phyloP scores from a whole-genome alignment of 495 filamentous ascomycete species.

The Aspergillus carlsbadensis region DNA sequence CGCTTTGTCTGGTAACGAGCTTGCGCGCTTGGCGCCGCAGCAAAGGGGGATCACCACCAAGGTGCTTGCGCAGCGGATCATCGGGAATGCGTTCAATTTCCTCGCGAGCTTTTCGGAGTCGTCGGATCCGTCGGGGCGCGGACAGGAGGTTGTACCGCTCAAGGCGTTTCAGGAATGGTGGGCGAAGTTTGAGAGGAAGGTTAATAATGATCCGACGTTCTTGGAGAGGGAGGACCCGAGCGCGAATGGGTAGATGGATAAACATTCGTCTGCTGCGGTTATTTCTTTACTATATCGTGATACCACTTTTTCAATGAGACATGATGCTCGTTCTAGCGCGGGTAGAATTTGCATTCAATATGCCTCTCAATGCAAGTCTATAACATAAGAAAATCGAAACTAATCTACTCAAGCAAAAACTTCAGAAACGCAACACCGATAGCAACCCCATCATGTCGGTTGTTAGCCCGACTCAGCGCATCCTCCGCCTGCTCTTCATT shows the following conservation, averaged over 20 bases:
- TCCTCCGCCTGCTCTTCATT: slow-evolving; percentile 60
- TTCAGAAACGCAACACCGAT: slow-evolving; percentile 69
- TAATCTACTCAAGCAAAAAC: slow-evolving; percentile 54
- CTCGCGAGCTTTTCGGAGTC: slow-evolving; percentile 75
- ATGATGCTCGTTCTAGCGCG: too few relatives aligned
- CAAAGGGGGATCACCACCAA: slow-evolving; percentile 57
- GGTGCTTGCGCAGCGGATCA: slow-evolving; percentile 85
- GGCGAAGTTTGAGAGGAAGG: slow-evolving; percentile 88
- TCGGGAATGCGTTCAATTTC: slow-evolving; percentile 97
- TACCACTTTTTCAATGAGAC: too few relatives aligned
- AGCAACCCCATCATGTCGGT: slow-evolving; percentile 71
- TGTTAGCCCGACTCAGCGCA: slow-evolving; percentile 61
- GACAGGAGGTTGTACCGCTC: slow-evolving; percentile 81
- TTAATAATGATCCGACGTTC: slow-evolving; percentile 84
- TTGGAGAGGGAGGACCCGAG: slow-evolving; percentile 72
- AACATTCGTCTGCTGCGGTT: neutral
- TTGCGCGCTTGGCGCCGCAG: slow-evolving; percentile 32
- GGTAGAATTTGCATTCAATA: too few relatives aligned
- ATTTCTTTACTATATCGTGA: too few relatives aligned
- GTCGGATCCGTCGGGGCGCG: slow-evolving; percentile 42
- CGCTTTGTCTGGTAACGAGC: slow-evolving; percentile 23
- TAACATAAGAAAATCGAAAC: neutral
- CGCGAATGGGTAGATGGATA: too few relatives aligned
- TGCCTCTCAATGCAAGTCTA: neutral
- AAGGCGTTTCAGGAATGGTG: slow-evolving; percentile 96